These are phyloP conservation scores for Aureobasidium musti DNA, from an alignment of 2,329 filamentous ascomycete genomes.

Conservation along the genomic window DNA sequence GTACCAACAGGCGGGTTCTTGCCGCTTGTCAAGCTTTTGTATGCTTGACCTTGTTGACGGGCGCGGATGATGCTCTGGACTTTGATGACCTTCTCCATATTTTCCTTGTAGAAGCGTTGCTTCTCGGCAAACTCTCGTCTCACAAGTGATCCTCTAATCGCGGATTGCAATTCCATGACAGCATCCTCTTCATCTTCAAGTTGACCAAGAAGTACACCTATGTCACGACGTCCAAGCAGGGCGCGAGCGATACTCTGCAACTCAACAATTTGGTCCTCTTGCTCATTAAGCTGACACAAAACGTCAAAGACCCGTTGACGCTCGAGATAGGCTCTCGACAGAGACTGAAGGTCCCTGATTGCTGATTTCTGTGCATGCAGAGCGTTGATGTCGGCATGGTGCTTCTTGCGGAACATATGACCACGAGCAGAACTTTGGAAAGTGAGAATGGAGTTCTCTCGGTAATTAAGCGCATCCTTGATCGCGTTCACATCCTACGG, in stretches of 20 bases:
- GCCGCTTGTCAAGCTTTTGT: conserved; percentile 93
- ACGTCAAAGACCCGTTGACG: conserved; percentile 63
- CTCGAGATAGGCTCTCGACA: conserved; percentile 64
- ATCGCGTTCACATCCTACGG: conserved; percentile 31
- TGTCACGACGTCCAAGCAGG: conserved; percentile 71
- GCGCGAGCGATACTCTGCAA: conserved; percentile 78
- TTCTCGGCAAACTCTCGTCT: conserved; percentile 78
- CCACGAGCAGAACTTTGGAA: conserved; percentile 58
- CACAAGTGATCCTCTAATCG: conserved; percentile 71
- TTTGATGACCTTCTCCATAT: conserved; percentile 99
- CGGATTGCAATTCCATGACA: conserved; percentile 72
- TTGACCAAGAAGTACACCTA: conserved; percentile 73
- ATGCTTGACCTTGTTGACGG: conserved; percentile 94
- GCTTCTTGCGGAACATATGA: conserved; percentile 48
- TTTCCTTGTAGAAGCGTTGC: conserved; percentile 84
- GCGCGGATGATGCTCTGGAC: conserved; percentile 95
- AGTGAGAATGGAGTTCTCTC: conserved; percentile 48
- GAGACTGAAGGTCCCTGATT: conserved; percentile 66
- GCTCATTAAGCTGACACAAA: conserved; percentile 68
- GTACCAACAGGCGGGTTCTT: conserved; percentile 97
- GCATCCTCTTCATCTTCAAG: conserved; percentile 81
- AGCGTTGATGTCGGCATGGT: conserved; percentile 51
- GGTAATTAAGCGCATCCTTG: conserved; percentile 45
- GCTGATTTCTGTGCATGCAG: conserved; percentile 60
- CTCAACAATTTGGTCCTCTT: conserved; percentile 65